Conservation (phyloP, 1,284 basidiomycete genomes). For the Fistulina hepatica region DNA sequence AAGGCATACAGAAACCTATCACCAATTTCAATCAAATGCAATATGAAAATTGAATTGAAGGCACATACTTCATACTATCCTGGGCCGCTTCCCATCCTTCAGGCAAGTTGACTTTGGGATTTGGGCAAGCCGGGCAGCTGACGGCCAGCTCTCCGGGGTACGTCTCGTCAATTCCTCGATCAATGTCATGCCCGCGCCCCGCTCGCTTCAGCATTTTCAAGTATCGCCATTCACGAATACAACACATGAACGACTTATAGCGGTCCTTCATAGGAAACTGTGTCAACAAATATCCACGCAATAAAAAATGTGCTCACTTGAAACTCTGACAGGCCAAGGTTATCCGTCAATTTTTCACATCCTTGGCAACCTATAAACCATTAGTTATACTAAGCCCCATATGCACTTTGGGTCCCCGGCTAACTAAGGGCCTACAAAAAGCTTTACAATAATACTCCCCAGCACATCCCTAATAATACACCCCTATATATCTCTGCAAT, state of each 20-base stretch:
- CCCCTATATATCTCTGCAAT: too few relatives aligned
- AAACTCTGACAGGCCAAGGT: too few relatives aligned
- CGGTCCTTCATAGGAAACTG: slow-evolving; percentile 2
- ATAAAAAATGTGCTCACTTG: too few relatives aligned
- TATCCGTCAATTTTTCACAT: too few relatives aligned
- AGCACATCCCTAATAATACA: too few relatives aligned
- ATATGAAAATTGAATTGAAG: not conserved
- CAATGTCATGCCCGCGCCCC: slow-evolving; percentile 5
- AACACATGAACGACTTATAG: slow-evolving; percentile 4
- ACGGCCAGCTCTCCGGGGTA: slow-evolving; percentile 1
- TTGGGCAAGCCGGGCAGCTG: slow-evolving; percentile 8
- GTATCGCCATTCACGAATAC: slow-evolving; percentile 4
- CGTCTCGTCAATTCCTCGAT: not conserved
- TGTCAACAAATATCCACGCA: too few relatives aligned
- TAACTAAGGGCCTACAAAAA: too few relatives aligned
- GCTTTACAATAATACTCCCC: too few relatives aligned
- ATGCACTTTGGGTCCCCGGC: too few relatives aligned
- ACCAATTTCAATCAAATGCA: not conserved
- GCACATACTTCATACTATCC: slow-evolving; percentile 5
- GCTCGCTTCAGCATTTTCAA: slow-evolving; percentile 2
- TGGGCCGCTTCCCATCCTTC: slow-evolving; percentile 2
- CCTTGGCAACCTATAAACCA: too few relatives aligned
- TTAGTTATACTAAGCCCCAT: too few relatives aligned
- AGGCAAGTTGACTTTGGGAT: slow-evolving; percentile 6
- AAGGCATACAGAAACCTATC: slow-evolving; percentile 19